Percentiles rank a stretch among this genome's conserved stretches.
These are phyloP conservation scores for Volvariella volvacea DNA, from an alignment of 1,284 basidiomycete species.

Conservation along the genomic window DNA sequence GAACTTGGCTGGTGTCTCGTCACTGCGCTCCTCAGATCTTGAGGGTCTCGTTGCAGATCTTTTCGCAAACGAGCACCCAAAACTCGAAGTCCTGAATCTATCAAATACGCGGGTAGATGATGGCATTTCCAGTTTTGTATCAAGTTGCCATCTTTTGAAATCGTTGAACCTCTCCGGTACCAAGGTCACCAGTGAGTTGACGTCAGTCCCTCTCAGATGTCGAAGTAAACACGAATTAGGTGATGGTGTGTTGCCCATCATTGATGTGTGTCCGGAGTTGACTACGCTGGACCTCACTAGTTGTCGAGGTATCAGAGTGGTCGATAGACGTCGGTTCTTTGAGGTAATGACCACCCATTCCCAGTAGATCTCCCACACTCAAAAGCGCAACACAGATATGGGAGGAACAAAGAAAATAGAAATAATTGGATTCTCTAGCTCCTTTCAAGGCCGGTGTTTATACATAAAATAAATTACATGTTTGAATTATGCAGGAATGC, in stretches of 20 bases:
- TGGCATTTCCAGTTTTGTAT: slow-evolving; percentile 42
- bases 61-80: slow-evolving; percentile 22
- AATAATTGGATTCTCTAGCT: not conserved
- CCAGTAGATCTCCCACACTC: not conserved
- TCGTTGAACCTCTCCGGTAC: slow-evolving; percentile 51
- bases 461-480: not conserved
- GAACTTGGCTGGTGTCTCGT: slow-evolving; percentile 49
- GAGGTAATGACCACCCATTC: slow-evolving; percentile 32
- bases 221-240: slow-evolving; percentile 25
- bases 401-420: slow-evolving; percentile 1
- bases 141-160: slow-evolving; percentile 40
- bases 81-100: slow-evolving; percentile 43
- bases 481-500: slow-evolving; percentile 24
- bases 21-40: slow-evolving; percentile 47
- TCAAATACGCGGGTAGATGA: slow-evolving; percentile 61
- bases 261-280: slow-evolving; percentile 49
- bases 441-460: not conserved
- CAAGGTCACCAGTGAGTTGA: slow-evolving; percentile 45
- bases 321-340: slow-evolving; percentile 60
- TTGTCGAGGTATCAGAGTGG: slow-evolving; percentile 54
- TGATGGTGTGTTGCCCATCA: slow-evolving; percentile 45
- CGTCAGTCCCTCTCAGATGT: not conserved
- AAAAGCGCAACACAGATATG: slow-evolving; percentile 1
- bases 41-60: slow-evolving; percentile 34
- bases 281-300: slow-evolving; percentile 55